These are phyloP conservation scores for Debaryomyces udenii DNA, from an alignment of 1,139 yeast genomes.

Conservation along the genomic window DNA sequence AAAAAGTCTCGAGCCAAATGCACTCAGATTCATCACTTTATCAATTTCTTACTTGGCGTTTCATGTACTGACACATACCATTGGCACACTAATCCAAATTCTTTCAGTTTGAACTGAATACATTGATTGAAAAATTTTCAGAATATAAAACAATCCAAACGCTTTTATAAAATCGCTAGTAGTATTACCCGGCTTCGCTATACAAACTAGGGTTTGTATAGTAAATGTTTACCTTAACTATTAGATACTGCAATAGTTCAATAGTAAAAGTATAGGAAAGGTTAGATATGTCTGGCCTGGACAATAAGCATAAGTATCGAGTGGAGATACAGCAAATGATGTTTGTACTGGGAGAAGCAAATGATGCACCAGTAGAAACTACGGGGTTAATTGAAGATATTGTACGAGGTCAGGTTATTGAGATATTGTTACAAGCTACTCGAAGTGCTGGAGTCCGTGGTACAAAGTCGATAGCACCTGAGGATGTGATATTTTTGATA, in stretches of 20 bases:
- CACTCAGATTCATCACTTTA: conserved; percentile 80
- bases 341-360: conserved; percentile 96
- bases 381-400: conserved; percentile 92
- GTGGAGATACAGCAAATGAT: conserved; percentile 96
- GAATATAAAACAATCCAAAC: neutral
- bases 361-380: conserved; percentile 91
- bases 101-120: neutral
- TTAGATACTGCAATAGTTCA: no score
- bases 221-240: no score
- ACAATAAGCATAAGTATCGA: conserved; percentile 70
- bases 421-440: conserved; percentile 77
- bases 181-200: neutral
- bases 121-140: neutral
- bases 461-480: conserved; percentile 84
- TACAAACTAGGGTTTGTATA: neutral
- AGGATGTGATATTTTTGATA: conserved; percentile 88
- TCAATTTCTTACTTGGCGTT: conserved; percentile 1
- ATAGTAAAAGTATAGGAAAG: no score
- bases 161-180: neutral
- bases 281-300: conserved; percentile 15
- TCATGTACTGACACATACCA: conserved; percentile 3
- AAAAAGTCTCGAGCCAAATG: conserved; percentile 94
- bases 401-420: conserved; percentile 93
- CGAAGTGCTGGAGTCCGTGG: conserved; percentile 80
- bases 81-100: neutral